These are phyloP conservation scores for Cryphonectria nitschkei DNA, from an alignment of 2,329 filamentous ascomycete genomes.

Conservation along the genomic window DNA sequence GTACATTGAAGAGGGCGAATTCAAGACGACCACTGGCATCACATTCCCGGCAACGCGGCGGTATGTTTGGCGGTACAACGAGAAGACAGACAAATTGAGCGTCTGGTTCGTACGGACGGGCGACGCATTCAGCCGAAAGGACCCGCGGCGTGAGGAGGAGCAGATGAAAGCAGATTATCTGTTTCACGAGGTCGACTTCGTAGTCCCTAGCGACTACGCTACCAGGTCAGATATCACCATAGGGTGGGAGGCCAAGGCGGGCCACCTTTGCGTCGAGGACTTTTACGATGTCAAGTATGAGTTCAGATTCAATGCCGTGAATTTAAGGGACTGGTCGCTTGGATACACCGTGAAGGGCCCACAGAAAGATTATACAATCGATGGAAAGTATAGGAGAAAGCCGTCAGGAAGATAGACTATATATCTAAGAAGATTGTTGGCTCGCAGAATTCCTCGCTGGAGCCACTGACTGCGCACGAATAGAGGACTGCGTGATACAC, in stretches of 20 bases:
- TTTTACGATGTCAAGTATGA: constrained; percentile 72
- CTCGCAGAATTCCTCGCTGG: background rate
- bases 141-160: constrained; percentile 75
- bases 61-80: constrained; percentile 75
- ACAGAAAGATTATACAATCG: constrained; percentile 72
- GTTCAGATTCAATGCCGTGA: constrained; percentile 64
- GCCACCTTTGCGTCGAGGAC: constrained; percentile 73
- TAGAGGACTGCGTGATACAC: too few species aligned
- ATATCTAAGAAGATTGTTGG: background rate
- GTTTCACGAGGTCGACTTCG: constrained; percentile 74
- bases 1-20: constrained; percentile 70
- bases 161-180: constrained; percentile 68
- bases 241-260: constrained; percentile 67
- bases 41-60: constrained; percentile 64
- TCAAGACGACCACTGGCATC: constrained; percentile 59
- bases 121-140: constrained; percentile 65
- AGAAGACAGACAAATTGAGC: constrained; percentile 61
- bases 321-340: constrained; percentile 61
- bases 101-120: constrained; percentile 75
- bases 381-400: constrained; percentile 50
- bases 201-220: constrained; percentile 38
- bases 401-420: background rate
- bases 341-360: constrained; percentile 71
- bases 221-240: constrained; percentile 33
- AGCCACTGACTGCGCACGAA: too few species aligned